Percentiles rank a stretch among this genome's conserved stretches.
Evolutionary conservation across 2,329 filamentous ascomycete genomes (phyloP).

Genomic region (Sphaerulina musiva): DNA sequence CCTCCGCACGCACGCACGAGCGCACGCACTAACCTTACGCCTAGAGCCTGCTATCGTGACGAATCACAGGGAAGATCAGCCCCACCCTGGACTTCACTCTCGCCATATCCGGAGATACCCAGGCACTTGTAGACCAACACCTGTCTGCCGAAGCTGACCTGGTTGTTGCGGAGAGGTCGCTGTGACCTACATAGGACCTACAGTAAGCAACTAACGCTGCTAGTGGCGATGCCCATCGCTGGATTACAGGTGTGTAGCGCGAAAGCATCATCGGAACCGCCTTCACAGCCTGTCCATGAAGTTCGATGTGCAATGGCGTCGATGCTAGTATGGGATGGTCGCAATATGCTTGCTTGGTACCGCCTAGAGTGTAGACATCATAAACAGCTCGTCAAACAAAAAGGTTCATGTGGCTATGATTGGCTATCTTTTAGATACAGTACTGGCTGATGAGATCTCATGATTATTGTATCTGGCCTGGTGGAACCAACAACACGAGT

Average conservation of each 20-base stretch:
- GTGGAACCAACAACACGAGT: no score
- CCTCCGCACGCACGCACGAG: neutral
- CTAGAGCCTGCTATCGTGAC: slow-evolving; percentile 6
- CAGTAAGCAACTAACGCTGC: neutral
- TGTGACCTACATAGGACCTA: neutral
- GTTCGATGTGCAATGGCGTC: neutral
- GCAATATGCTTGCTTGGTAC: no score
- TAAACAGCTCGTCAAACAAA: no score
- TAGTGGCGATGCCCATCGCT: neutral
- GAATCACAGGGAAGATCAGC: neutral
- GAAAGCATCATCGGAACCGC: neutral
- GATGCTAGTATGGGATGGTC: neutral
- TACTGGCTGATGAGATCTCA: no score
- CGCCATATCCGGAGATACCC: neutral
- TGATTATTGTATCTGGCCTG: no score
- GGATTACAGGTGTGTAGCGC: neutral
- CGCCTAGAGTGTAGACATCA: no score
- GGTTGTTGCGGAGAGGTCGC: neutral
- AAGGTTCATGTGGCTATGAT: no score
- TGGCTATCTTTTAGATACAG: no score
- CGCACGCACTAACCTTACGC: neutral
- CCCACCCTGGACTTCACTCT: neutral
- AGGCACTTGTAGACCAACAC: neutral
- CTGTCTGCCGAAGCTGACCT: neutral
- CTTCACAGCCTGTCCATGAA: neutral